Evolutionary conservation across 768 basidiomycete species (phyloP).

Genomic region (Termitomyces sp.): DNA sequence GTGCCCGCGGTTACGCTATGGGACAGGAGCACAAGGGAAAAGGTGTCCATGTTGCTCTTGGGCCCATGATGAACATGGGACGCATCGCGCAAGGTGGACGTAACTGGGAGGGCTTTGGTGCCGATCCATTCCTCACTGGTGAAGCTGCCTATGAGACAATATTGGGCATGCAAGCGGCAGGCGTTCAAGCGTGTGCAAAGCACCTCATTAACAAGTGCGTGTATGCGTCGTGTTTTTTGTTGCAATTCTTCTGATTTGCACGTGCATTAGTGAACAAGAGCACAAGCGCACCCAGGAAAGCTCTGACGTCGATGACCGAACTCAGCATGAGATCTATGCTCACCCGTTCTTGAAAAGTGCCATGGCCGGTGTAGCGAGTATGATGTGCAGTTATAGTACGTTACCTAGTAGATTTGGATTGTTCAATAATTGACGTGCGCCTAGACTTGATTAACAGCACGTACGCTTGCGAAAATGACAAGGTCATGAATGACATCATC

Average conservation of each 20-base stretch:
- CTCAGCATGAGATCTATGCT: slow-evolving; percentile 71
- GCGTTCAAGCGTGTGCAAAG: slow-evolving; percentile 86
- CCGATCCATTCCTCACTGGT: slow-evolving; percentile 83
- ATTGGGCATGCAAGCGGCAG: slow-evolving; percentile 71
- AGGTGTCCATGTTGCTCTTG: slow-evolving; percentile 78
- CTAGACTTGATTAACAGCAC: slow-evolving; percentile 65
- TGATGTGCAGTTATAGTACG: slow-evolving; percentile 79
- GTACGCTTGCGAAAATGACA: slow-evolving; percentile 74
- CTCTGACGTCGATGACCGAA: slow-evolving; percentile 77
- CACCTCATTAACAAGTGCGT: slow-evolving; percentile 75
- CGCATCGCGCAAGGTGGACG: slow-evolving; percentile 75
- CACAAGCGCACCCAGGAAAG: slow-evolving; percentile 48
- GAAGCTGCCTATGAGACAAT: slow-evolving; percentile 79
- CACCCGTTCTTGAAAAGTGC: slow-evolving; percentile 69
- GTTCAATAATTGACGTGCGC: neutral
- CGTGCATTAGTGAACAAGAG: slow-evolving; percentile 57
- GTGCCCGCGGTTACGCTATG: slow-evolving; percentile 72
- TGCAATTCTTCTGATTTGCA: neutral
- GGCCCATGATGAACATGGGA: slow-evolving; percentile 87
- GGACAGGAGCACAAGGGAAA: slow-evolving; percentile 81
- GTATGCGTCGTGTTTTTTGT: neutral
- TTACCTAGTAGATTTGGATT: neutral
- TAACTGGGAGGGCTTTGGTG: slow-evolving; percentile 96
- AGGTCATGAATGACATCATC: slow-evolving; percentile 67
- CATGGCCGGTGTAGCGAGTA: slow-evolving; percentile 66